A percentile compares a stretch with the other conserved stretches of the same genome.
These are phyloP conservation scores for Rubroboletus satanas DNA, from an alignment of 768 basidiomycete genomes.

Conservation along the genomic window DNA sequence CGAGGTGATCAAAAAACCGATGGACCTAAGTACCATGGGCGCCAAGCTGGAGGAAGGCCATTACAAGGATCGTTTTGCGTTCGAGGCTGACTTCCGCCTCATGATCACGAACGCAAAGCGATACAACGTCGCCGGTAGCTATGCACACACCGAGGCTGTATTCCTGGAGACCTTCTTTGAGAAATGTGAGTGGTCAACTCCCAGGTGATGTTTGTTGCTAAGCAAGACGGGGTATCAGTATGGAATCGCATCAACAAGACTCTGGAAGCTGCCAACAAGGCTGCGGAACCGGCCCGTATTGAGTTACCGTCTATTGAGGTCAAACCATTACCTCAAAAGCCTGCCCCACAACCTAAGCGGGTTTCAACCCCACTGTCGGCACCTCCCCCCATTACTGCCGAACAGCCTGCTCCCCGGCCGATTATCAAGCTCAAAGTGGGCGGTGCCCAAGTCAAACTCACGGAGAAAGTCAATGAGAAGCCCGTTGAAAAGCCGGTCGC, in stretches of 20 bases:
- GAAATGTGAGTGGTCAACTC: conserved; percentile 55
- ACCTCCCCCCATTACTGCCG: conserved; percentile 10
- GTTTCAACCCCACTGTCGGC: conserved; percentile 9
- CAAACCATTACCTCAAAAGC: conserved; percentile 20
- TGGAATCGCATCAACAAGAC: conserved; percentile 89
- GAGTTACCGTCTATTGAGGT: conserved; percentile 26
- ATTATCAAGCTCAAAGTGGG: conserved; percentile 68
- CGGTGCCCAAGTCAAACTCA: conserved; percentile 34
- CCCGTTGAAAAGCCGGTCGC: conserved; percentile 20
- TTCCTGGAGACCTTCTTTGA: conserved; percentile 80
- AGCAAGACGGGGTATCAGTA: conserved; percentile 44
- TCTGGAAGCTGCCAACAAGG: conserved; percentile 59
- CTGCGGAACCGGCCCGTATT: conserved; percentile 26
- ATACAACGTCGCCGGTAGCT: conserved; percentile 74
- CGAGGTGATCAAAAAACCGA: conserved; percentile 84
- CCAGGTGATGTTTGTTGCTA: conserved; percentile 1
- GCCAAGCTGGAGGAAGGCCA: conserved; percentile 83
- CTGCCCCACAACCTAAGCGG: conserved; percentile 10
- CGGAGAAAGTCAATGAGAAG: conserved; percentile 30
- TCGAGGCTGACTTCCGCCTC: conserved; percentile 81
- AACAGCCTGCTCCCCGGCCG: conserved; percentile 46
- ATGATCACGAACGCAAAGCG: conserved; percentile 85
- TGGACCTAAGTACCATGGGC: conserved; percentile 89
- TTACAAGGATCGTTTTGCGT: conserved; percentile 80
- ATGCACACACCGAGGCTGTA: conserved; percentile 71